Conservation (phyloP, 1,284 basidiomycete species). For the Sporisorium sorghi region DNA sequence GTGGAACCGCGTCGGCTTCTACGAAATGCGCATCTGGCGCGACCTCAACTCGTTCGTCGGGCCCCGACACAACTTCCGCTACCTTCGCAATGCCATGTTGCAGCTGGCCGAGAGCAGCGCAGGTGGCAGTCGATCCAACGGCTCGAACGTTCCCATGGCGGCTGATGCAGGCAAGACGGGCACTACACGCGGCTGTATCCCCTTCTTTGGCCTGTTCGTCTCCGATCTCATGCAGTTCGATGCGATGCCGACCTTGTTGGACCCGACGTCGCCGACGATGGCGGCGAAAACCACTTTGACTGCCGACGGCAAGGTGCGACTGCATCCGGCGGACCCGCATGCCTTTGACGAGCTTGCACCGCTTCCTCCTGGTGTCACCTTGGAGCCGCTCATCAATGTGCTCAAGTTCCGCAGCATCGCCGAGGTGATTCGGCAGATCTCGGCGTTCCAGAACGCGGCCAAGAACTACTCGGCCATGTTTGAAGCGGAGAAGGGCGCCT, state of each 20-base stretch:
- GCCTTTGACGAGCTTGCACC: constrained; percentile 53
- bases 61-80: constrained; percentile 78
- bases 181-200: constrained; percentile 41
- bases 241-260: constrained; percentile 58
- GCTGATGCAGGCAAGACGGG: constrained; percentile 3
- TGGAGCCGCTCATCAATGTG: constrained; percentile 61
- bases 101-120: constrained; percentile 39
- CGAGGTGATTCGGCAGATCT: constrained; percentile 55
- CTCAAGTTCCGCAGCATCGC: constrained; percentile 60
- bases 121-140: constrained; percentile 13
- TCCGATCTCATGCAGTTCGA: constrained; percentile 62
- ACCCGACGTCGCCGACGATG: constrained; percentile 52
- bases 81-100: constrained; percentile 70
- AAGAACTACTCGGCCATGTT: constrained; percentile 49
- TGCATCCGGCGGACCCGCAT: constrained; percentile 32
- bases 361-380: constrained; percentile 39
- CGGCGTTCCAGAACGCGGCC: constrained; percentile 58
- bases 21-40: constrained; percentile 81
- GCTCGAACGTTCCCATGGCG: neutral
- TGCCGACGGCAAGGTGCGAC: constrained; percentile 19
- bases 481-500: constrained; percentile 57
- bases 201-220: constrained; percentile 66
- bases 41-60: constrained; percentile 81
- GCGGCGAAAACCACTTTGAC: constrained; percentile 15
- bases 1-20: constrained; percentile 78